phyloP scores from a whole-genome alignment of 2,329 filamentous ascomycete species.

The Epichloe coenophiala region DNA sequence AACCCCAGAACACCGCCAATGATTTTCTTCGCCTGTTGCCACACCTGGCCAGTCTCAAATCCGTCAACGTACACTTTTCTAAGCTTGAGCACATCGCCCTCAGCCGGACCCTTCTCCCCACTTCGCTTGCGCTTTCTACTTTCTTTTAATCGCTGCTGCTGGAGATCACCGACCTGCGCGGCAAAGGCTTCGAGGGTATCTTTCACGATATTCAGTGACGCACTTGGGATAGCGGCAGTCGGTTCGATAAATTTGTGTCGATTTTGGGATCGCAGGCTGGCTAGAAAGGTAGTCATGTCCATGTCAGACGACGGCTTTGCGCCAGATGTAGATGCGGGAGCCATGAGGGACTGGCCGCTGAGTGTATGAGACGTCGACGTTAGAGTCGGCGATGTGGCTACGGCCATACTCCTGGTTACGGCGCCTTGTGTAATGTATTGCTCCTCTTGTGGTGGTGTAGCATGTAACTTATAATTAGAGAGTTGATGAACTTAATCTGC shows the following conservation, averaged over 20 bases:
- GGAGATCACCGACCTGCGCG: slow-evolving; percentile 56
- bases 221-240: slow-evolving; percentile 47
- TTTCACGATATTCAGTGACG: slow-evolving; percentile 66
- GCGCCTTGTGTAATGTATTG: background rate
- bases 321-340: slow-evolving; percentile 21
- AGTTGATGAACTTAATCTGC: slow-evolving; percentile 5
- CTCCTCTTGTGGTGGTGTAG: background rate
- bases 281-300: slow-evolving; percentile 37
- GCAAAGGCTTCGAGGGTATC: slow-evolving; percentile 68
- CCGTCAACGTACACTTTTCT: slow-evolving; percentile 76
- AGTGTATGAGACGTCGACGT: slow-evolving; percentile 53
- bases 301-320: slow-evolving; percentile 19
- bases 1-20: slow-evolving; percentile 44
- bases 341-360: slow-evolving; percentile 34
- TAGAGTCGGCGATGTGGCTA: slow-evolving; percentile 40
- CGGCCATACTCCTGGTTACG: slow-evolving; percentile 19
- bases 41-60: slow-evolving; percentile 79
- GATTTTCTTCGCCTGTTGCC: slow-evolving; percentile 83
- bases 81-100: slow-evolving; percentile 51
- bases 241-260: slow-evolving; percentile 72
- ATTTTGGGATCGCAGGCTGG: slow-evolving; percentile 41
- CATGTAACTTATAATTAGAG: background rate
- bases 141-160: slow-evolving; percentile 54
- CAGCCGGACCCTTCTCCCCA: slow-evolving; percentile 26
- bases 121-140: slow-evolving; percentile 67